Evolutionary conservation across 257 asterid species (phyloP).

Genomic region (Henckelia pumila): DNA sequence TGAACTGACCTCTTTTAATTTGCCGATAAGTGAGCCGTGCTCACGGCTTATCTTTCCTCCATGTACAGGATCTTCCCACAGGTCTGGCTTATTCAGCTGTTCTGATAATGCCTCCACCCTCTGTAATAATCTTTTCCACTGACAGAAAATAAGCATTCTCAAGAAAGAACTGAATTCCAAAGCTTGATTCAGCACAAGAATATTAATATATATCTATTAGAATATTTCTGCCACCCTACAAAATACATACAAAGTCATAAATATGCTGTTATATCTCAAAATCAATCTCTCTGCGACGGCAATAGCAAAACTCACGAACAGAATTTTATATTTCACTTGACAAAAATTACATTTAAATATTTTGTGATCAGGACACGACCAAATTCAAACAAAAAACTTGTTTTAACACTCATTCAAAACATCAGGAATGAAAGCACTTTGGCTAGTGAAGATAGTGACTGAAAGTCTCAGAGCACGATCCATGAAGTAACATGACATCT

Average conservation of each 20-base stretch:
- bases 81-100: constrained; percentile 62
- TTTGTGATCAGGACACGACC: not conserved
- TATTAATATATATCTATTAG: not conserved
- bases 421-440: not conserved
- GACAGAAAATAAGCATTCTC: constrained; percentile 24
- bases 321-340: not conserved
- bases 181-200: not conserved
- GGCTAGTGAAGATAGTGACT: constrained; percentile 2
- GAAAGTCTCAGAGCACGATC: not conserved
- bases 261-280: not conserved
- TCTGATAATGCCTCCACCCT: constrained; percentile 57
- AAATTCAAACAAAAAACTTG: not conserved
- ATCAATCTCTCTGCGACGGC: not conserved
- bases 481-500: constrained; percentile 11
- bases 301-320: constrained; percentile 9
- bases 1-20: constrained; percentile 66
- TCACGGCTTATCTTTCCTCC: constrained; percentile 95
- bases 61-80: constrained; percentile 84
- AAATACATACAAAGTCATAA: constrained; percentile 1
- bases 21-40: constrained; percentile 75
- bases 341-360: not conserved
- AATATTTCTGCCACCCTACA: constrained; percentile 12
- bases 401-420: not conserved
- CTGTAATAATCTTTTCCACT: constrained; percentile 72
- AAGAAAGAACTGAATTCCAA: constrained; percentile 1